Percentiles rank a stretch among this genome's conserved stretches.
Conservation (phyloP, 2,329 filamentous ascomycete species). For the Aaosphaeria pasadenensis region DNA sequence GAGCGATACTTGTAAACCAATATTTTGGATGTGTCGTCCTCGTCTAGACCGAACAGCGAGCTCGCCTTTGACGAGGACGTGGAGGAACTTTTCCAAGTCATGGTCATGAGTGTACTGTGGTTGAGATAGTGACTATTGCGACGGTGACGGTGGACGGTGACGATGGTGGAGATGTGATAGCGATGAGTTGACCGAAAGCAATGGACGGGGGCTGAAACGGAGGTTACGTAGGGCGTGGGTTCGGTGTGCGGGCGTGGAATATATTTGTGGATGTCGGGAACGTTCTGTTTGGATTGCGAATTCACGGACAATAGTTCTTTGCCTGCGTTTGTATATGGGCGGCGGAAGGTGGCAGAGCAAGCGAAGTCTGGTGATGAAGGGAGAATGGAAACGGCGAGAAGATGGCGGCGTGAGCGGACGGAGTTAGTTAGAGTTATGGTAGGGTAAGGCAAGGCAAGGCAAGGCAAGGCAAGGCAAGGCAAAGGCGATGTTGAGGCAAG, state of each 20-base stretch:
- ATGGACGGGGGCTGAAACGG: conserved; percentile 23
- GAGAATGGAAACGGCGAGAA: conserved; percentile 3
- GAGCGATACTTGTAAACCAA: conserved; percentile 47
- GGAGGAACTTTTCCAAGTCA: conserved; percentile 46
- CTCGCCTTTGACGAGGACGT: conserved; percentile 40
- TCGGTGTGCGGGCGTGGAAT: conserved; percentile 4
- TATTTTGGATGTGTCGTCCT: conserved; percentile 41
- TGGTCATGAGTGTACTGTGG: conserved; percentile 15
- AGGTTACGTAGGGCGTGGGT: conserved; percentile 15
- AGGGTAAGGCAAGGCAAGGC: too few species aligned
- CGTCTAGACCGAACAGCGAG: conserved; percentile 44
- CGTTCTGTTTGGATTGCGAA: conserved; percentile 14
- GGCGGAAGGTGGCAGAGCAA: conserved; percentile 8
- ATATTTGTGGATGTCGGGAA: conserved; percentile 3
- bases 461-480: too few species aligned
- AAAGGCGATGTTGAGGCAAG: too few species aligned
- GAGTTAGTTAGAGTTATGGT: background rate
- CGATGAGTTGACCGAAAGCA: background rate
- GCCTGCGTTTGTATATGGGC: conserved; percentile 25
- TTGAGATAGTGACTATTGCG: background rate
- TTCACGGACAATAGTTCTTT: conserved; percentile 10
- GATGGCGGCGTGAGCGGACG: conserved; percentile 20
- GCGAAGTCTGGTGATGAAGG: conserved; percentile 26
- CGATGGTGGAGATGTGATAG: background rate
- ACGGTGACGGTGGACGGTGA: conserved; percentile 3